A percentile compares a stretch with the other conserved stretches of the same genome.
Conservation (phyloP, 176 grass and related monocot species). For the Ananas comosus region DNA sequence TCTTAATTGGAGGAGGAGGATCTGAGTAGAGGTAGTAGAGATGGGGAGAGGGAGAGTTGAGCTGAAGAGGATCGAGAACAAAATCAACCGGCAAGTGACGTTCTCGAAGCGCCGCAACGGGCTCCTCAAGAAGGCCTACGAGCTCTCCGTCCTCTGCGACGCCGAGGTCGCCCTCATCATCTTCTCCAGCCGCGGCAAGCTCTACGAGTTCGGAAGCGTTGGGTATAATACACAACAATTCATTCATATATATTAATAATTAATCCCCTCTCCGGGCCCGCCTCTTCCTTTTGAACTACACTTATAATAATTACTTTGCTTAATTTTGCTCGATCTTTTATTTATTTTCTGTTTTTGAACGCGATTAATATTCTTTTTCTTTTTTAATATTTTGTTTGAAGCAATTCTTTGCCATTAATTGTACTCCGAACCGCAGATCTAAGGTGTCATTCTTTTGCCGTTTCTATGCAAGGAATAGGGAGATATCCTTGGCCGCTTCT, state of each 20-base stretch:
- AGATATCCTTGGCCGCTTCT: not conserved
- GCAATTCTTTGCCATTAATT: constrained; percentile 21
- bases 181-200: constrained; percentile 76
- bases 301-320: too few species aligned
- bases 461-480: constrained; percentile 25
- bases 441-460: constrained; percentile 26
- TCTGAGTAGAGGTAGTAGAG: not conserved
- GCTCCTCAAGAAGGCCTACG: constrained; percentile 87
- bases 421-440: constrained; percentile 24
- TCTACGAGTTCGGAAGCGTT: constrained; percentile 82
- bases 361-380: not conserved
- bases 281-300: not conserved
- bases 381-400: constrained; percentile 10
- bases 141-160: constrained; percentile 86
- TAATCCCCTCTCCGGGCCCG: not conserved
- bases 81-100: constrained; percentile 69
- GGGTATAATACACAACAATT: constrained; percentile 22
- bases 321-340: constrained; percentile 15
- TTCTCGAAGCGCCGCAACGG: constrained; percentile 89
- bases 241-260: too few species aligned
- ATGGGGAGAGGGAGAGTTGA: constrained; percentile 90
- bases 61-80: constrained; percentile 75
- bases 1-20: too few species aligned
- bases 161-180: constrained; percentile 80
- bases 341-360: not conserved